phyloP scores from a whole-genome alignment of 768 basidiomycete genomes.

The Trametes coccinea region DNA sequence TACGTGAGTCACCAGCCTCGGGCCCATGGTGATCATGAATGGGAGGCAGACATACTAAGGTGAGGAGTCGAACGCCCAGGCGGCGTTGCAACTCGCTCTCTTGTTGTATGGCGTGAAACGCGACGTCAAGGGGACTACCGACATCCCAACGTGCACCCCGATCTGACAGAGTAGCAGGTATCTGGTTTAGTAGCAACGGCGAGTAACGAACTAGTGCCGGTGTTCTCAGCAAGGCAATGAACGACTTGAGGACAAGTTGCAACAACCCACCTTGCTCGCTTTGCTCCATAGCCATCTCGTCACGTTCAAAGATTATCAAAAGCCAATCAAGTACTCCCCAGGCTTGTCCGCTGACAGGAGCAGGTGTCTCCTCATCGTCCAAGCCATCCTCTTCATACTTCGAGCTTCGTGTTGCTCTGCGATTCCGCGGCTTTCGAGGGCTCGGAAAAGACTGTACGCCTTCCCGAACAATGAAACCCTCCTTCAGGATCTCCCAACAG shows the following conservation, averaged over 20 bases:
- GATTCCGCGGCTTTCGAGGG: constrained; percentile 9
- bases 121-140: constrained; percentile 49
- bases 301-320: constrained; percentile 65
- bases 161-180: constrained; percentile 53
- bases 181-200: constrained; percentile 45
- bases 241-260: constrained; percentile 5
- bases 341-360: constrained; percentile 56
- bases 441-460: constrained; percentile 9
- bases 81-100: constrained; percentile 19
- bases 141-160: constrained; percentile 56
- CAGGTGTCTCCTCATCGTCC: constrained; percentile 27
- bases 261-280: constrained; percentile 40
- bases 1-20: no score
- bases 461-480: constrained; percentile 50
- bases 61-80: constrained; percentile 32
- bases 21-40: no score
- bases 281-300: constrained; percentile 44
- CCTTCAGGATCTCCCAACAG: constrained; percentile 62
- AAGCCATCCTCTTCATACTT: constrained; percentile 15
- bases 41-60: constrained; percentile 28
- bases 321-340: constrained; percentile 78
- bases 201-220: constrained; percentile 44
- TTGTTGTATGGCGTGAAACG: constrained; percentile 33
- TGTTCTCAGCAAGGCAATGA: constrained; percentile 14
- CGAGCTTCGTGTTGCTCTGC: not conserved